These are phyloP conservation scores for Pachysandra terminalis DNA, from an alignment of 164 flowering plant genomes.

Conservation along the genomic window DNA sequence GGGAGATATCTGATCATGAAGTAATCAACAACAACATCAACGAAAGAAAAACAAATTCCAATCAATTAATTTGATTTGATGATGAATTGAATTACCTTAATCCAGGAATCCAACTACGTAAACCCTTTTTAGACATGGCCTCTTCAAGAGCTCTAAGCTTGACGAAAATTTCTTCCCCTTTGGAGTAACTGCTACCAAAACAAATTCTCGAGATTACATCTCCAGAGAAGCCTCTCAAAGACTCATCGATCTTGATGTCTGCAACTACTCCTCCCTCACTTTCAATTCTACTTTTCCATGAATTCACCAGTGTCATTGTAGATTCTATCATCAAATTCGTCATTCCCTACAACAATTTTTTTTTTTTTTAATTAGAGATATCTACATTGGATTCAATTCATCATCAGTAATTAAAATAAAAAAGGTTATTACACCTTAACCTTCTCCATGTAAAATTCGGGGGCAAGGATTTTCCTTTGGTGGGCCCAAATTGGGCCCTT, in stretches of 20 bases:
- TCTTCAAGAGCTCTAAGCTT: slow-evolving; percentile 26
- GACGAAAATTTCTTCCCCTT: slow-evolving; percentile 25
- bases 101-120: slow-evolving; percentile 26
- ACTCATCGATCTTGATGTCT: slow-evolving; percentile 31
- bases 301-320: slow-evolving; percentile 20
- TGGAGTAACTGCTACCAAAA: slow-evolving; percentile 26
- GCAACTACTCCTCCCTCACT: slow-evolving; percentile 28
- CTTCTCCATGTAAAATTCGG: slow-evolving; percentile 35
- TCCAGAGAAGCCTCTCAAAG: slow-evolving; percentile 34
- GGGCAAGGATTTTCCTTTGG: slow-evolving; percentile 50
- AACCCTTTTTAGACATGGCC: slow-evolving; percentile 17
- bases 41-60: no score
- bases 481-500: slow-evolving; percentile 45
- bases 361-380: no score
- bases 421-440: no score
- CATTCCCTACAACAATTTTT: slow-evolving; percentile 45
- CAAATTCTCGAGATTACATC: slow-evolving; percentile 31
- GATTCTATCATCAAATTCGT: slow-evolving; percentile 34
- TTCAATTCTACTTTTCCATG: slow-evolving; percentile 36
- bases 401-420: no score
- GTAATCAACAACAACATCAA: no score
- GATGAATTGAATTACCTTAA: slow-evolving; percentile 28
- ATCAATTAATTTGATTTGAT: no score
- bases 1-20: slow-evolving; percentile 44
- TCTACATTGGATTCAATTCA: no score